Evolutionary conservation across 495 filamentous ascomycete genomes (phyloP), one percentile per base, ranked within the genome.

Genomic region (Apodospora peruviana): DNA sequence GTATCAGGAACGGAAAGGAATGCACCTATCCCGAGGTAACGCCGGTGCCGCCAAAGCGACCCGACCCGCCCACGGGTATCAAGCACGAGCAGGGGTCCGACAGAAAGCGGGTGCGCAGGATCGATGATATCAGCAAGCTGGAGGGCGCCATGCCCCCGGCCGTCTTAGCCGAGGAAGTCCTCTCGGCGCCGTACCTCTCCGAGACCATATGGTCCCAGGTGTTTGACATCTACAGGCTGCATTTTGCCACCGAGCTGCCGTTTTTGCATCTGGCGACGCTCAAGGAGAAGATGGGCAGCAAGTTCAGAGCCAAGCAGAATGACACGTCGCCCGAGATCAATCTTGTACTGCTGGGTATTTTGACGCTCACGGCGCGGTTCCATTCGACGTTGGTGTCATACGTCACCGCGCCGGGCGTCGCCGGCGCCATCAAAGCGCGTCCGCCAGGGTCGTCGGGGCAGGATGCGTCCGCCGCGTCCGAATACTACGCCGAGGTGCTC

Each of bases 241-340:
- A 95, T 63, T 91, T 85, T 60, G 85, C 86, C 0, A 84, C 88
- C 0, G 82, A 91, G 41, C 74, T 95, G 40, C 87, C 89, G 2
- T 95, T 95, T 61, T 71, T 95, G 16, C 87, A 93, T 56, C 75
- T 86, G 12, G 83, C 86, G 1, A 88, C 85, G 0, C 85, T 94
- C 57, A 84, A 85, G 59, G 70, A 78, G 52, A 73, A 72, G 42
- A 56, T 75, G 27, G 57, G 70, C 45, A 68, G 58, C 40, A 70
- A 58, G 55, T 66, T 65, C 41, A 58, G 60, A 41, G 48, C 68
- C 38, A 65, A 67, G 40, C 66, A 70, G 47, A 50, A 51, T 24
- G 81, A 85, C 23, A 64, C 76, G 1, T 62, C 54, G 9, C 62
- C 69, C 7, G 70, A 73, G 44, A 60, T 64, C 41, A 82, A 84